Evolutionary conservation across 2,329 filamentous ascomycete genomes (phyloP).

Genomic region (Raffaelea albimanens): DNA sequence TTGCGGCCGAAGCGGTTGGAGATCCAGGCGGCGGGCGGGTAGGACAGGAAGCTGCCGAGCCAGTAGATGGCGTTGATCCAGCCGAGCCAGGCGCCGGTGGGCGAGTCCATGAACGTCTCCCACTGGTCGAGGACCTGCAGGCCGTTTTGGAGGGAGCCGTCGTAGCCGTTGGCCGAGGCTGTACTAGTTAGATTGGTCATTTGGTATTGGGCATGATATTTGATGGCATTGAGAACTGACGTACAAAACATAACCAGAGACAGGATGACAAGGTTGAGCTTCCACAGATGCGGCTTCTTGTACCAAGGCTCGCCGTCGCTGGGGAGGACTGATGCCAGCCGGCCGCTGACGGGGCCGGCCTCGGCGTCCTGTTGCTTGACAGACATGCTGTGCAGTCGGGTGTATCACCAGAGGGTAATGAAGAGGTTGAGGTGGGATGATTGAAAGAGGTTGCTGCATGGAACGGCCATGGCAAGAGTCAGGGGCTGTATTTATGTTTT

Average conservation of each 20-base stretch:
- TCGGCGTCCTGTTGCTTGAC: no score
- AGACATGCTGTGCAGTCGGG: no score
- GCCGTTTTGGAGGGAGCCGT: conserved; percentile 27
- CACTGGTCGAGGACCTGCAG: conserved; percentile 27
- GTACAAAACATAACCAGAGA: background rate
- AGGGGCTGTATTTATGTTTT: no score
- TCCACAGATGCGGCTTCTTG: background rate
- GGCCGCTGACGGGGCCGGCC: background rate
- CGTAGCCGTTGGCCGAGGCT: conserved; percentile 7
- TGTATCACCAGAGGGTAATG: no score
- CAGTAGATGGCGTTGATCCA: conserved; percentile 23
- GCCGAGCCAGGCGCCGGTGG: conserved; percentile 25
- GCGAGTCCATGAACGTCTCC: conserved; percentile 25
- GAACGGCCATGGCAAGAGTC: no score
- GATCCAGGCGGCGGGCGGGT: conserved; percentile 13
- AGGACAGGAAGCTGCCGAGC: conserved; percentile 18
- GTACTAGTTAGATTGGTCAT: background rate
- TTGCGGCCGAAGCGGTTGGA: conserved; percentile 28
- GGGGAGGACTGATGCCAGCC: background rate
- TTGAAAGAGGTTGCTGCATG: no score
- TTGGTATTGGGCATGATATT: background rate
- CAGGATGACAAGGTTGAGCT: background rate
- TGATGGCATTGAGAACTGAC: background rate
- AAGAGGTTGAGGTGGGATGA: no score
- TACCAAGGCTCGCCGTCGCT: background rate